These are phyloP conservation scores for Pythium guiyangense DNA, from an alignment of 352 stramenopile genomes.

Conservation along the genomic window DNA sequence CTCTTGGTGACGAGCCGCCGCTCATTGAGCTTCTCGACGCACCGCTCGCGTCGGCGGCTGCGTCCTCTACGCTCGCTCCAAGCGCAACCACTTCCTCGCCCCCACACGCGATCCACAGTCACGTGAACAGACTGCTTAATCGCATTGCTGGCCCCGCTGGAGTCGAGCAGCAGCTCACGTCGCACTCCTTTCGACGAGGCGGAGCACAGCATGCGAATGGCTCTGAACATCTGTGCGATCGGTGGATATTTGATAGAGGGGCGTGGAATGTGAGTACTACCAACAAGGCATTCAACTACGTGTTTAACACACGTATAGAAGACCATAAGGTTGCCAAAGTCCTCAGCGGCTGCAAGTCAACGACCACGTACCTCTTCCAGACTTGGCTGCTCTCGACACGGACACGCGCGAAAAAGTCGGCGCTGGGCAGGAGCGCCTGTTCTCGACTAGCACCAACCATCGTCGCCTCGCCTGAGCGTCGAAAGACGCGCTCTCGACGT, in stretches of 20 bases:
- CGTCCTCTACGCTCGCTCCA: neutral
- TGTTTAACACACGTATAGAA: conserved; percentile 7
- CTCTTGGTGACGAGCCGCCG: neutral
- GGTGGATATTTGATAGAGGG: conserved; percentile 5
- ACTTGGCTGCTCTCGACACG: neutral
- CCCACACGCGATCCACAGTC: neutral
- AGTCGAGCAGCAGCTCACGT: neutral
- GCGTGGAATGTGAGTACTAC: conserved; percentile 3
- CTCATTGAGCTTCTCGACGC: neutral
- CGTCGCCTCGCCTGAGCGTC: neutral
- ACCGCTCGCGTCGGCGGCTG: neutral
- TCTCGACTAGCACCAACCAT: neutral
- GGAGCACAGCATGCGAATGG: conserved; percentile 1
- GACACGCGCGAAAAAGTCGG: neutral
- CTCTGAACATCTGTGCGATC: neutral
- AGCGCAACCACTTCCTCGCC: neutral
- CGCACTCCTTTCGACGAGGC: neutral
- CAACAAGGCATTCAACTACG: conserved; percentile 10
- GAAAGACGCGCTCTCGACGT: neutral
- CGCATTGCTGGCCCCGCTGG: neutral
- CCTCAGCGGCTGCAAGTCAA: neutral
- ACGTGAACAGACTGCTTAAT: conserved; percentile 1
- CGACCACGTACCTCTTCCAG: neutral
- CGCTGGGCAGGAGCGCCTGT: neutral
- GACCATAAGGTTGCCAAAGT: conserved; percentile 3